Evolutionary conservation across 495 filamentous ascomycete species (phyloP).

Genomic region (Lophiostoma macrostomum): DNA sequence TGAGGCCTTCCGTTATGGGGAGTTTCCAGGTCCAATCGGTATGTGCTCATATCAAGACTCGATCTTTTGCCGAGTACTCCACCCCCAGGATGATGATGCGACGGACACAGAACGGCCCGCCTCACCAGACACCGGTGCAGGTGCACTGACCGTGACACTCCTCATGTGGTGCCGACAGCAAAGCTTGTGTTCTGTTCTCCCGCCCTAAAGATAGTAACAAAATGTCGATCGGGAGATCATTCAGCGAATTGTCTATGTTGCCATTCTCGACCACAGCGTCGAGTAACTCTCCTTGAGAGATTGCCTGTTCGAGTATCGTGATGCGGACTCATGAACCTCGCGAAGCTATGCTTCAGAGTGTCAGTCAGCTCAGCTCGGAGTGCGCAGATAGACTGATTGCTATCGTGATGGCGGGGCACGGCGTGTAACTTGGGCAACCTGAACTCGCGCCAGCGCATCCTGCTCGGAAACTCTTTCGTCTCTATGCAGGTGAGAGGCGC

Average conservation of each 20-base stretch:
- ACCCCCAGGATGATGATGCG: neutral
- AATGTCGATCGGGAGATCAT: neutral
- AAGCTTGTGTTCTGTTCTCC: neutral
- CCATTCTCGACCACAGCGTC: neutral
- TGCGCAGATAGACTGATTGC: slow-evolving; percentile 9
- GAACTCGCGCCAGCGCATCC: neutral
- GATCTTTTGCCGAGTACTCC: neutral
- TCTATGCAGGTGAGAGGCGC: too few relatives aligned
- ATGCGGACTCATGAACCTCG: neutral
- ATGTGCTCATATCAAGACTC: neutral
- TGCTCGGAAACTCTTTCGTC: too few relatives aligned
- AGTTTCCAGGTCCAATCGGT: neutral
- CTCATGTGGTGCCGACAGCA: too few relatives aligned
- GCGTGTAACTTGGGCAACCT: neutral
- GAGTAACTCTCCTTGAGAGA: neutral
- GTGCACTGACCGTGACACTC: too few relatives aligned
- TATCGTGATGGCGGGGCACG: slow-evolving; percentile 21
- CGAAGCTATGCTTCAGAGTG: too few relatives aligned
- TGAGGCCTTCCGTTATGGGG: neutral
- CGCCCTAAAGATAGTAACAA: neutral
- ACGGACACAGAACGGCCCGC: neutral
- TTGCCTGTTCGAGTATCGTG: neutral
- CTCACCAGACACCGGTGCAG: too few relatives aligned
- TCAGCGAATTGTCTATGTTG: neutral
- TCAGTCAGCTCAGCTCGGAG: neutral